Base-by-base conservation (phyloP, 495 filamentous ascomycete species). In the Penicillium paradoxum region DNA sequence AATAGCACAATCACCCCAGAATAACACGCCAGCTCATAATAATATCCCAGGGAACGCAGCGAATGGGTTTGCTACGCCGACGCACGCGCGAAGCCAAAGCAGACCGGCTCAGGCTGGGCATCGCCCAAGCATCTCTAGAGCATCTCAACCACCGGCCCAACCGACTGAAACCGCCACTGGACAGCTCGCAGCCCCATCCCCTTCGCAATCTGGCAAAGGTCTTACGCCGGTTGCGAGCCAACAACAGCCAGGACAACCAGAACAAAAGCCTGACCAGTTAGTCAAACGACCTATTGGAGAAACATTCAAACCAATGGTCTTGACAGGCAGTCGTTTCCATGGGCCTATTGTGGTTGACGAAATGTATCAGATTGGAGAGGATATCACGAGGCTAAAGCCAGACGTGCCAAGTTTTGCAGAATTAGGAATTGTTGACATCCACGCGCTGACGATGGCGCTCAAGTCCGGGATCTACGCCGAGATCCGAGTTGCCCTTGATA, bases 401-500 rank as follows among this genome's bases (percentile, higher is more conserved):
- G 84, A 83, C 54, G 76, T 91, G 37, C 93, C 93, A 3, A 67
- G 72, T 1, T 78, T 88, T n/a, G 70, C 75, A 4, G 92, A 98
- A 57, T 73, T 97, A 25, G 93, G 93, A 10, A 73, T 87, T 14
- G 84, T 98, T 49, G 91, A 98, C 60, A 85, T 97, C 24, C 87
- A 90, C 57, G 90, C 92, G n/a, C 76, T 98, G 36, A 95, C 83
- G 1, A 88, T 89, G 78, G 88, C 89, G 60, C 75, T 98, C n/a
- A 89, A 95, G 55, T 95, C 87, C 52, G 93, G 92, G 3, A 88
- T 98, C 45, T 81, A 89, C 59, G 84, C 83, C 11, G 93, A 98
- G 66, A 83, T 96, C 22, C 84, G 91, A 9, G 71, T 95, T 57
- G 92, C 93, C 11, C 71, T 98, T 44, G 93, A 97, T 68, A 87